Base-by-base conservation (phyloP, 306 rosid genomes). In the Benincasa hispida region DNA sequence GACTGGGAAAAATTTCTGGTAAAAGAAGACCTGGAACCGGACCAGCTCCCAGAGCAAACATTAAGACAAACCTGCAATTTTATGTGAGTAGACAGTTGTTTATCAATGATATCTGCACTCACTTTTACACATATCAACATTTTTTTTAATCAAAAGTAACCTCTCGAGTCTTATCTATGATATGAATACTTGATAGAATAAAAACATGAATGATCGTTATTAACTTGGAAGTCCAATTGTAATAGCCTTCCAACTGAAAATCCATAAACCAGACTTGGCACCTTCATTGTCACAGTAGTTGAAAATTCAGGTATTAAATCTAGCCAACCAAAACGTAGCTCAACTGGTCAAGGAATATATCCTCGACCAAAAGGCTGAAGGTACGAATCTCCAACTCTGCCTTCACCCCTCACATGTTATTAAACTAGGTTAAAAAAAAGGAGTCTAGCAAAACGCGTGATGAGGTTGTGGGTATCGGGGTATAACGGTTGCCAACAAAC, bases 31-130 rank as follows among this genome's bases (percentile, higher is more conserved):
- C 90, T 5, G 98, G 97, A 82, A 94, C 98, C 66, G 98, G 98
- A 79, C 98, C 98, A 77, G 98, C 98, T 78, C 98, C 98, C 0
- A 91, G 91, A 72, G 98, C 91, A 85, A 94, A 94, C 62, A 93
- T 86, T 0, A 94, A 84, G 83, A 94, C 98, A 74, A 89, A 94
- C 88, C 98, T 94, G 97, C 87, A 84, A 59, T 75, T 47, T 15
- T 61, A 30, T 74, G 79, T 45, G 5, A 48, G 63, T 62, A 73
- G 78, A 41, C 35, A 50, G 77, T n/a, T 12, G 10, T 54, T 37
- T 30, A 54, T 21, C n/a, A n/a, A 42, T 74, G 34, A 74, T 21
- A 55, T 55, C 34, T 14, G 5, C 32, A 6, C 12, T 42, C 22
- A 21, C 74, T 68, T 35, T 37, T 5, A 15, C 58, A 70, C 58